phyloP scores from a whole-genome alignment of 495 filamentous ascomycete genomes.

The Hypoxylon trugodes region DNA sequence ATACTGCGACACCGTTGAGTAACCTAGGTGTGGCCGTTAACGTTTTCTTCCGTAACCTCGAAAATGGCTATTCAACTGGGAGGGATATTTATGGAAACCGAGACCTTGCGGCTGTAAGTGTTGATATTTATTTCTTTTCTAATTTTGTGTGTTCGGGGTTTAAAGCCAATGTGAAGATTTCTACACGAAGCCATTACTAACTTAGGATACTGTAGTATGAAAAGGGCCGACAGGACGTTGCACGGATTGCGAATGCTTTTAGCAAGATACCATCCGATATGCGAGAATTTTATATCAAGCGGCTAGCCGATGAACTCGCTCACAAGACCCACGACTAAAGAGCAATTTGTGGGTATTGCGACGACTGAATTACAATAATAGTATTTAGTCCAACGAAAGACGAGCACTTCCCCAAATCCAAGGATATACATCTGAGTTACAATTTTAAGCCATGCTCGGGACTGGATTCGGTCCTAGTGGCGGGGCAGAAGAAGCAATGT shows the following conservation, averaged over 20 bases:
- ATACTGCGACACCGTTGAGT: conserved; percentile 74
- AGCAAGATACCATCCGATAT: conserved; percentile 70
- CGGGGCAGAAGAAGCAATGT: conserved; percentile 39
- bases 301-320: conserved; percentile 75
- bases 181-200: conserved; percentile 2
- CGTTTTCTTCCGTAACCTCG: conserved; percentile 80
- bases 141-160: neutral
- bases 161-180: neutral
- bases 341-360: too few species aligned
- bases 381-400: too few species aligned
- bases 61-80: conserved; percentile 74
- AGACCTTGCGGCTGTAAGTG: conserved; percentile 70
- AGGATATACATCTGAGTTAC: too few species aligned
- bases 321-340: conserved; percentile 25
- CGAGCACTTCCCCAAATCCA: too few species aligned
- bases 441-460: conserved; percentile 6
- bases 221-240: conserved; percentile 76
- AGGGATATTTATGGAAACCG: conserved; percentile 89
- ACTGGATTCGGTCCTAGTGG: conserved; percentile 28
- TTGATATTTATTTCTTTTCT: neutral
- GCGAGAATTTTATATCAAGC: conserved; percentile 75
- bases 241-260: conserved; percentile 73
- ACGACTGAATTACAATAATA: too few species aligned
- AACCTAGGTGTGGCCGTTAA: conserved; percentile 79
- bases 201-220: conserved; percentile 61